phyloP scores from a whole-genome alignment of 345 rosid species.

The Excoecaria cochinchinensis region DNA sequence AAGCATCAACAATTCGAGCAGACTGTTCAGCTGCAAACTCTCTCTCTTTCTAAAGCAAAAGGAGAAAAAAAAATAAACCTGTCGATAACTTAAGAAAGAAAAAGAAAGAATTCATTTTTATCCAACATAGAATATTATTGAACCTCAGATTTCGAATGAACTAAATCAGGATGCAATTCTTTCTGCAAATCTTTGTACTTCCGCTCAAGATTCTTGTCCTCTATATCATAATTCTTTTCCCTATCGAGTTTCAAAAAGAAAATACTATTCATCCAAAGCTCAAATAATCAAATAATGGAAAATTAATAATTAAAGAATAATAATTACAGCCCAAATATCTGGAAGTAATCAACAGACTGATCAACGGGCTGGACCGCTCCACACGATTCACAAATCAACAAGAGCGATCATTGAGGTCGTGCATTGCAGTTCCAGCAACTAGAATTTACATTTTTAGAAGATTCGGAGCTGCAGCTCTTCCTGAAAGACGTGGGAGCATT shows the following conservation, averaged over 20 bases:
- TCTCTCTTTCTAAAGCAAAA: slow-evolving; percentile 53
- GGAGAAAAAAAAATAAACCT: background rate
- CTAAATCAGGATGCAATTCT: slow-evolving; percentile 93
- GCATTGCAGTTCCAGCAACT: slow-evolving; percentile 78
- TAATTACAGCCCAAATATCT: slow-evolving; percentile 69
- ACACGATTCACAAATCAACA: slow-evolving; percentile 67
- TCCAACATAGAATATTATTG: background rate
- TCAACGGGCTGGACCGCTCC: slow-evolving; percentile 79
- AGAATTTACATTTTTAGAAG: slow-evolving; percentile 20
- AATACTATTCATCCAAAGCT: background rate
- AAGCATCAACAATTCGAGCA: slow-evolving; percentile 78
- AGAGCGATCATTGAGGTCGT: slow-evolving; percentile 37
- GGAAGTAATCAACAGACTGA: slow-evolving; percentile 69
- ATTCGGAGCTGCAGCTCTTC: slow-evolving; percentile 38
- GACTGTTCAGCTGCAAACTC: slow-evolving; percentile 88
- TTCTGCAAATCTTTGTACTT: slow-evolving; percentile 91
- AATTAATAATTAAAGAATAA: background rate
- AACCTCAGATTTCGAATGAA: slow-evolving; percentile 90
- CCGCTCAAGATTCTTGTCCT: slow-evolving; percentile 53
- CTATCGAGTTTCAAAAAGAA: slow-evolving; percentile 27
- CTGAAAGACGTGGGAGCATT: slow-evolving; percentile 22
- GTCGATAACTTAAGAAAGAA: background rate
- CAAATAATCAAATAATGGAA: background rate
- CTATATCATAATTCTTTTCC: slow-evolving; percentile 62
- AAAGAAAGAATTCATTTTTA: background rate